Evolutionary conservation across 2,329 filamentous ascomycete species (phyloP).

Genomic region (Penicillium sp.): DNA sequence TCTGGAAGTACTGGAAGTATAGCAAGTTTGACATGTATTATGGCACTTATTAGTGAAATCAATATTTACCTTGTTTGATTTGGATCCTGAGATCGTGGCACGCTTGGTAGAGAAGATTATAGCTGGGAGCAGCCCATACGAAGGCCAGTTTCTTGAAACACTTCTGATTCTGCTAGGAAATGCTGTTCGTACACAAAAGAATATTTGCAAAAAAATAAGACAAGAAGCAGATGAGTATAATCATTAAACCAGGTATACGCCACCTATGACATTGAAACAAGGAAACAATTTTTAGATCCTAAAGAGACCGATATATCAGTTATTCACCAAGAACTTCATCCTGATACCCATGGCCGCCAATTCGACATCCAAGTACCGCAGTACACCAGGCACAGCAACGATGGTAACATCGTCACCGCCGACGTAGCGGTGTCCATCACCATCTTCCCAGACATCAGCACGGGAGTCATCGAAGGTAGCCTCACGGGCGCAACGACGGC

Average conservation of each 20-base stretch:
- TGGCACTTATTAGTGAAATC: background rate
- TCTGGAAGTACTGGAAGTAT: background rate
- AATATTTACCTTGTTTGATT: background rate
- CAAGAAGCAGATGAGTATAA: conserved; percentile 12
- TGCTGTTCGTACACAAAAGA: conserved; percentile 2
- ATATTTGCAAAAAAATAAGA: conserved; percentile 6
- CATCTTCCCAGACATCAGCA: conserved; percentile 78
- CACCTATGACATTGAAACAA: conserved; percentile 21
- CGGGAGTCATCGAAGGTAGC: conserved; percentile 57
- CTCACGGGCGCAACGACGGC: conserved; percentile 65
- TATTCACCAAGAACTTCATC: conserved; percentile 75
- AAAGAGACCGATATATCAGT: conserved; percentile 20
- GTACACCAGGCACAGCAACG: conserved; percentile 82
- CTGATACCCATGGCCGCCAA: conserved; percentile 92
- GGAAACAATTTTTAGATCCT: conserved; percentile 12
- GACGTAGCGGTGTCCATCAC: conserved; percentile 69
- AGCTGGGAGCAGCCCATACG: background rate
- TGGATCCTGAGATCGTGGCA: background rate
- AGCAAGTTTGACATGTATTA: background rate
- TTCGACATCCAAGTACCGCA: conserved; percentile 91
- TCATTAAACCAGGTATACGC: conserved; percentile 17
- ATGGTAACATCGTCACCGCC: conserved; percentile 85
- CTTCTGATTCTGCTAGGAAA: conserved; percentile 1
- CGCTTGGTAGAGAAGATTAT: background rate
- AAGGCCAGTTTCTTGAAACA: background rate